These are phyloP conservation scores for Kalmanozyma brasiliensis DNA, from an alignment of 1,284 basidiomycete species.

Conservation along the genomic window DNA sequence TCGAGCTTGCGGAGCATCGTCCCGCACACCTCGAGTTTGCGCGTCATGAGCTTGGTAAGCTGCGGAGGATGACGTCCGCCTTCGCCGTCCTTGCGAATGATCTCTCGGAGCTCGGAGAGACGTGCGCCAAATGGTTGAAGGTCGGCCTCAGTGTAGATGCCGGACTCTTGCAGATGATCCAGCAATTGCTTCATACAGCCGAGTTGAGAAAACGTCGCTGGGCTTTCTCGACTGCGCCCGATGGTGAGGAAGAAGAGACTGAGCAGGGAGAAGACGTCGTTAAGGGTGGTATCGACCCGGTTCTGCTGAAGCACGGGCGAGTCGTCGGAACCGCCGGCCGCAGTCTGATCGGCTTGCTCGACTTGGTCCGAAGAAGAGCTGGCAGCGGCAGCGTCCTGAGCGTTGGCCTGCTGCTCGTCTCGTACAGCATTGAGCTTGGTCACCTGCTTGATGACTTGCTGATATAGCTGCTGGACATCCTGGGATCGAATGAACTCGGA, in stretches of 20 bases:
- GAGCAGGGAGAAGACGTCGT: constrained; percentile 66
- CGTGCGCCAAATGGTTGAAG: constrained; percentile 63
- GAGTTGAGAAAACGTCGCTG: constrained; percentile 65
- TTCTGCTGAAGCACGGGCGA: constrained; percentile 54
- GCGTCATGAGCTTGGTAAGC: constrained; percentile 87
- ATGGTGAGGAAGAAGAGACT: constrained; percentile 68
- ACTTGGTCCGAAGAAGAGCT: constrained; percentile 46
- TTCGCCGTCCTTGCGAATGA: constrained; percentile 70
- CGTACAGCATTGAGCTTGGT: constrained; percentile 91
- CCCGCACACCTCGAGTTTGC: constrained; percentile 88
- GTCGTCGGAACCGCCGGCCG: constrained; percentile 32
- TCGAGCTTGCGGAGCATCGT: constrained; percentile 61
- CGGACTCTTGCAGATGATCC: constrained; percentile 65
- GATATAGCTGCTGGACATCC: constrained; percentile 93
- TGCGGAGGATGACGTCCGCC: constrained; percentile 83
- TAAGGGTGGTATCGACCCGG: constrained; percentile 66
- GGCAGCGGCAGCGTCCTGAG: constrained; percentile 28
- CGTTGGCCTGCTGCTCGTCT: constrained; percentile 70
- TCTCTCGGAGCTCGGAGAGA: constrained; percentile 62
- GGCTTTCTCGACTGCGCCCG: constrained; percentile 64
- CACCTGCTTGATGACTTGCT: constrained; percentile 93
- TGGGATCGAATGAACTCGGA: constrained; percentile 88
- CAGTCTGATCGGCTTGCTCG: constrained; percentile 22
- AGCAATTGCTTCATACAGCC: constrained; percentile 67
- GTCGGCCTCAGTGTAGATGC: constrained; percentile 66